A percentile compares a stretch with the other conserved stretches of the same genome.
Conservation (phyloP, 441 rosid genomes). For the Populus hybrid region DNA sequence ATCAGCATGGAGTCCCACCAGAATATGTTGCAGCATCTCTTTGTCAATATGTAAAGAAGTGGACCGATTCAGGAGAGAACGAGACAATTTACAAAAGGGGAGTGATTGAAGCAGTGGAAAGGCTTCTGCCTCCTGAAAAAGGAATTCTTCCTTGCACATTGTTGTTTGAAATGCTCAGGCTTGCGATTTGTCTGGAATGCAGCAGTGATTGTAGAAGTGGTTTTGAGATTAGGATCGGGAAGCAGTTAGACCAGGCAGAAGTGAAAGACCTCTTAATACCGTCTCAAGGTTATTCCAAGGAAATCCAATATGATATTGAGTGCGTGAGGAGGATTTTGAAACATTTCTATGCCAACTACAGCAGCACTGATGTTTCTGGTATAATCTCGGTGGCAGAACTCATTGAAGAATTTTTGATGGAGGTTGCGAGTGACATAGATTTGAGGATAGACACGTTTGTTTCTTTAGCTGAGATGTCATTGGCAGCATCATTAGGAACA, state of each 20-base stretch:
- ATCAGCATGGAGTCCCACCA: constrained; percentile 35
- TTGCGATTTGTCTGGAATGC: constrained; percentile 45
- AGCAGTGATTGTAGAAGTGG: constrained; percentile 55
- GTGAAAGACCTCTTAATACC: constrained; percentile 56
- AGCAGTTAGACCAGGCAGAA: constrained; percentile 64
- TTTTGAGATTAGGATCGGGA: constrained; percentile 68
- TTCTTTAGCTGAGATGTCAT: constrained; percentile 47
- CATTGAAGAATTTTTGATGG: constrained; percentile 57
- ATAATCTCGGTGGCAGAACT: constrained; percentile 53
- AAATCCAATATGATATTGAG: constrained; percentile 50
- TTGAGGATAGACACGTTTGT: constrained; percentile 47
- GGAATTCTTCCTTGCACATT: constrained; percentile 52
- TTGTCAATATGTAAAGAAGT: constrained; percentile 46
- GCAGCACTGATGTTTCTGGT: constrained; percentile 26
- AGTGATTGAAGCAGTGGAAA: constrained; percentile 61
- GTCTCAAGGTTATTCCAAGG: constrained; percentile 44
- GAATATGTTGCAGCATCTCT: constrained; percentile 53
- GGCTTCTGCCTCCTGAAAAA: constrained; percentile 52
- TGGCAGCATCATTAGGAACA: constrained; percentile 43
- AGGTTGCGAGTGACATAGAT: constrained; percentile 47
- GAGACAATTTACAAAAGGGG: constrained; percentile 40
- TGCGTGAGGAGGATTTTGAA: constrained; percentile 57
- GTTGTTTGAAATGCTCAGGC: constrained; percentile 50
- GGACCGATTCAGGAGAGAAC: constrained; percentile 34
- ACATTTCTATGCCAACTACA: constrained; percentile 46